Evolutionary conservation across 768 basidiomycete species (phyloP).

Genomic region (Calocybe cyanea): DNA sequence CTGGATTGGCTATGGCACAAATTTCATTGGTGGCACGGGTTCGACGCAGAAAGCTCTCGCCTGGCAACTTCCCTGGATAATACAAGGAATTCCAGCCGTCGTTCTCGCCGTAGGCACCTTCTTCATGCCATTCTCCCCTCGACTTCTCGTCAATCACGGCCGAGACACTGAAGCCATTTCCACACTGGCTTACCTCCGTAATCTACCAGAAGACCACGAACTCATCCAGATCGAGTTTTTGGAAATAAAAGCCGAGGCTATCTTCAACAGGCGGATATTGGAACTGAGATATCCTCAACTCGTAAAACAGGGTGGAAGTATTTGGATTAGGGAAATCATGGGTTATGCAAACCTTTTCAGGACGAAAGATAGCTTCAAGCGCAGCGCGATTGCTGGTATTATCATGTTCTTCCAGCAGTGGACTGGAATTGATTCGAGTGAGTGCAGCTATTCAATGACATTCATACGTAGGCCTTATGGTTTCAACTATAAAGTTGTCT

Average conservation of each 20-base stretch:
- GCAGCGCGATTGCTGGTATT: slow-evolving; percentile 13
- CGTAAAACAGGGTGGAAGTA: slow-evolving; percentile 13
- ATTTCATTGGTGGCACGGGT: slow-evolving; percentile 16
- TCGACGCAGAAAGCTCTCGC: slow-evolving; percentile 11
- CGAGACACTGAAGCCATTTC: slow-evolving; percentile 30
- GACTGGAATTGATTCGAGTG: slow-evolving; percentile 23
- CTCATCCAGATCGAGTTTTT: slow-evolving; percentile 33
- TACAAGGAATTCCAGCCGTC: slow-evolving; percentile 34
- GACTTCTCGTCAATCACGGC: slow-evolving; percentile 37
- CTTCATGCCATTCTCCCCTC: slow-evolving; percentile 39
- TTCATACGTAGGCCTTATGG: background rate
- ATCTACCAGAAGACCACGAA: slow-evolving; percentile 25
- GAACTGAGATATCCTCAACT: slow-evolving; percentile 20
- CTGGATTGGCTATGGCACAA: slow-evolving; percentile 17
- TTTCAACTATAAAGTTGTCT: slow-evolving; percentile 13
- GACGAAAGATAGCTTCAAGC: slow-evolving; percentile 14
- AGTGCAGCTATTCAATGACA: slow-evolving; percentile 8
- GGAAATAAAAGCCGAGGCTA: slow-evolving; percentile 26
- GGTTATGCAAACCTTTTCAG: slow-evolving; percentile 16
- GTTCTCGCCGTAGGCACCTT: slow-evolving; percentile 22
- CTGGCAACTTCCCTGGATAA: slow-evolving; percentile 18
- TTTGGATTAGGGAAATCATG: slow-evolving; percentile 13
- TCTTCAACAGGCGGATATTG: slow-evolving; percentile 13
- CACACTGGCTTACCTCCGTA: slow-evolving; percentile 31
- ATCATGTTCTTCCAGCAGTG: slow-evolving; percentile 19